phyloP scores from a whole-genome alignment of 176 grass and related monocot species.

The Panicum miliaceum region DNA sequence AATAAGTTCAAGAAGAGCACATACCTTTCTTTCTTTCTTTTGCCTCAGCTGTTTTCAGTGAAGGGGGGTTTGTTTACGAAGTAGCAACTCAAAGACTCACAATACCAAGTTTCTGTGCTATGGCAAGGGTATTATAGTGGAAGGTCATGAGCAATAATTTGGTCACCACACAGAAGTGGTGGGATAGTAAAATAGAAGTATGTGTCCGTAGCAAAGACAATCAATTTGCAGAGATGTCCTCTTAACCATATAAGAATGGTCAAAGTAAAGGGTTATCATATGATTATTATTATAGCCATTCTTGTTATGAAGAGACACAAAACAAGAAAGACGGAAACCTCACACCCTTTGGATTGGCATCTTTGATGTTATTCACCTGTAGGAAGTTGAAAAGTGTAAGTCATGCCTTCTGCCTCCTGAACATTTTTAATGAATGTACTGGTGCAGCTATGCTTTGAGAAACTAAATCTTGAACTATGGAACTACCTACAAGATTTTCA shows the following conservation, averaged over 20 bases:
- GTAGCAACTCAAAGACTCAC: constrained; percentile 46
- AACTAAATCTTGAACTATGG: constrained; percentile 24
- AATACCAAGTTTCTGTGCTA: constrained; percentile 39
- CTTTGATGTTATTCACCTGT: constrained; percentile 56
- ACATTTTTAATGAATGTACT: constrained; percentile 50
- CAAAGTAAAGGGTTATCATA: constrained; percentile 56
- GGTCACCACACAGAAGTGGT: constrained; percentile 61
- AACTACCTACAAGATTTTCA: constrained; percentile 39
- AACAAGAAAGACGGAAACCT: constrained; percentile 43
- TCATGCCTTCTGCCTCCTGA: constrained; percentile 62
- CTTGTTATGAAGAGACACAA: background rate
- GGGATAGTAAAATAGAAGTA: constrained; percentile 46
- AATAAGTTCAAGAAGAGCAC: constrained; percentile 34
- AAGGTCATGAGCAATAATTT: constrained; percentile 52
- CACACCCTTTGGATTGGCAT: constrained; percentile 65
- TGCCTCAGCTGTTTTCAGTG: constrained; percentile 22
- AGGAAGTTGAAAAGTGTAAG: constrained; percentile 74
- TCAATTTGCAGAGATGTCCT: constrained; percentile 7
- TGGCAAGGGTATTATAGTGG: constrained; percentile 54
- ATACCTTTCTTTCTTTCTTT: constrained; percentile 41
- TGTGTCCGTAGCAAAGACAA: constrained; percentile 23
- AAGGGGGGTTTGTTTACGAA: constrained; percentile 26
- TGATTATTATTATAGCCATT: constrained; percentile 39
- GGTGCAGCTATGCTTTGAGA: constrained; percentile 30
- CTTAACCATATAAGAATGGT: constrained; percentile 39